Evolutionary conservation across 75 land plant species (phyloP).

Genomic region (Picea sitchensis): DNA sequence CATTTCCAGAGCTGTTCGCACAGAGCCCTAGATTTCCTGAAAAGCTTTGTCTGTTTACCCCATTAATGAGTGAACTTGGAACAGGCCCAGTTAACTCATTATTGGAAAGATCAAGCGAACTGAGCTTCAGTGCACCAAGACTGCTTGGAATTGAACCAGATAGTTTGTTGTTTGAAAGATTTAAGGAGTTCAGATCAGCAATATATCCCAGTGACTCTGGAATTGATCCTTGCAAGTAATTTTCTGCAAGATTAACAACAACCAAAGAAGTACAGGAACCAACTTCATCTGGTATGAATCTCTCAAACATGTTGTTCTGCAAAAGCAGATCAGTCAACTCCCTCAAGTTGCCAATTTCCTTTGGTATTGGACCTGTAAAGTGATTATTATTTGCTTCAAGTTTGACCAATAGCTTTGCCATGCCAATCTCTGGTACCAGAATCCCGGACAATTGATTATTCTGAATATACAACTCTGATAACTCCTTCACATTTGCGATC

Average conservation of each 20-base stretch:
- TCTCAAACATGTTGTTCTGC: constrained; percentile 50
- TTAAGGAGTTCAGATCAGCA: constrained; percentile 39
- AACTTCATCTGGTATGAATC: constrained; percentile 51
- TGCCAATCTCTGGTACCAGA: constrained; percentile 46
- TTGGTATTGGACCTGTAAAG: constrained; percentile 60
- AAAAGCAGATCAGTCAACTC: constrained; percentile 34
- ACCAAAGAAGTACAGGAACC: constrained; percentile 37
- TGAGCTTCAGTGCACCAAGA: constrained; percentile 42
- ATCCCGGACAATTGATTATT: constrained; percentile 38
- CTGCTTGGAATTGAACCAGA: constrained; percentile 60
- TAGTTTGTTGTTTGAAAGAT: constrained; percentile 63
- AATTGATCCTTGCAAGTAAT: constrained; percentile 58
- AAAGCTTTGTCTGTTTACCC: constrained; percentile 42
- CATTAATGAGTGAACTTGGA: constrained; percentile 41
- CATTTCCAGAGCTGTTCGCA: constrained; percentile 22
- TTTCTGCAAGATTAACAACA: constrained; percentile 39
- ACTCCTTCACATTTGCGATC: constrained; percentile 52
- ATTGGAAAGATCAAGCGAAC: constrained; percentile 59
- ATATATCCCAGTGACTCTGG: constrained; percentile 58
- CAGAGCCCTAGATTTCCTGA: constrained; percentile 66
- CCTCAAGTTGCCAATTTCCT: constrained; percentile 39
- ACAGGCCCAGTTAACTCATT: constrained; percentile 64
- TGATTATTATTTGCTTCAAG: constrained; percentile 68
- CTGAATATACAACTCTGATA: constrained; percentile 50
- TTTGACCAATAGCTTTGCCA: constrained; percentile 33